Evolutionary conservation across 2,329 filamentous ascomycete species (phyloP).

Genomic region (Chaetomium sp.): DNA sequence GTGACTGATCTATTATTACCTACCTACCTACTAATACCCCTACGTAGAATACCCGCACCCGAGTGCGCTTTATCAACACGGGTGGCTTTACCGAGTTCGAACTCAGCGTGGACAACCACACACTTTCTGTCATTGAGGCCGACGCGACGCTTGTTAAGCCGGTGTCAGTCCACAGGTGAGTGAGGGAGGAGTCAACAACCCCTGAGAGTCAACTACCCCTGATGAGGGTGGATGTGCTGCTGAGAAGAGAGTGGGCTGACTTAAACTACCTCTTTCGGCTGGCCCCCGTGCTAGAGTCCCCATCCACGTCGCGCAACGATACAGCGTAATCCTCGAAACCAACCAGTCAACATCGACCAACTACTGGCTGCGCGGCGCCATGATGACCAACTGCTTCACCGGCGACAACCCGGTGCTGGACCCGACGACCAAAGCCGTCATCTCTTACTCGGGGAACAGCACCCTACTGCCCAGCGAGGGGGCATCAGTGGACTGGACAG

Average conservation of each 20-base stretch:
- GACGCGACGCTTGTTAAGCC: slow-evolving; percentile 36
- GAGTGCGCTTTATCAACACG: slow-evolving; percentile 5
- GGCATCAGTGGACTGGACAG: neutral
- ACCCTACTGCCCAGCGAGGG: neutral
- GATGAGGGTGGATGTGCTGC: no score
- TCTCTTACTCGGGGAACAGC: neutral
- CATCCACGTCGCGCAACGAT: slow-evolving; percentile 35
- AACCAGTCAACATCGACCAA: slow-evolving; percentile 25
- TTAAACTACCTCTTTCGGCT: no score
- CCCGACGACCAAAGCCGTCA: neutral
- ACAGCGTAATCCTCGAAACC: slow-evolving; percentile 31
- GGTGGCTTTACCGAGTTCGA: slow-evolving; percentile 33
- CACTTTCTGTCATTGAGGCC: slow-evolving; percentile 33
- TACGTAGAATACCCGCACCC: neutral
- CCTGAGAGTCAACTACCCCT: no score
- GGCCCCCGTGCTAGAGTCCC: slow-evolving; percentile 24
- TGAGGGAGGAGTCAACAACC: no score
- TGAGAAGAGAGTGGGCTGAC: no score
- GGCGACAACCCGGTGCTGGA: neutral
- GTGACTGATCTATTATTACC: neutral
- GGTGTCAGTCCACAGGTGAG: slow-evolving; percentile 21
- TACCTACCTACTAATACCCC: no score
- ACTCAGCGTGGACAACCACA: slow-evolving; percentile 35
- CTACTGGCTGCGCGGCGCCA: slow-evolving; percentile 33
- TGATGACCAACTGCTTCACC: slow-evolving; percentile 29